Conservation (phyloP, 768 basidiomycete genomes). For the Vararia minispora region DNA sequence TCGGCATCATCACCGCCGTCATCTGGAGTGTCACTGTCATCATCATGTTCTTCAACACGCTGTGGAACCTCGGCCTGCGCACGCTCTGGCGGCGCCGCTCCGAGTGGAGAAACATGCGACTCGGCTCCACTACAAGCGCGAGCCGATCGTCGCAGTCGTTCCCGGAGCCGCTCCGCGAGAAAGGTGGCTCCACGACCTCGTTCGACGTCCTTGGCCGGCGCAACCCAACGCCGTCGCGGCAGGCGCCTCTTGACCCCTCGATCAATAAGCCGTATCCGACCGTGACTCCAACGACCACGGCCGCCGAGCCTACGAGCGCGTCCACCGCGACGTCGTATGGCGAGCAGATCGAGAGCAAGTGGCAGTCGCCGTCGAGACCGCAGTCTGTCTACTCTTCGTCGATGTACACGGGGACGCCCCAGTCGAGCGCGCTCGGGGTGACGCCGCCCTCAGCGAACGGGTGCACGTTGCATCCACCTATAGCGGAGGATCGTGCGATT, state of each 20-base stretch:
- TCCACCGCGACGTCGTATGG: constrained; percentile 11
- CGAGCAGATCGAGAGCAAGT: constrained; percentile 7
- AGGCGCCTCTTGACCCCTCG: constrained; percentile 27
- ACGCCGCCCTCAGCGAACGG: too few relatives aligned
- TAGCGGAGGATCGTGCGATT: too few relatives aligned
- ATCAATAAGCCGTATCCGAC: constrained; percentile 35
- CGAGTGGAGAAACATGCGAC: constrained; percentile 10
- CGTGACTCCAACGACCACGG: constrained; percentile 24
- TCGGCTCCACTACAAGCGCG: constrained; percentile 9
- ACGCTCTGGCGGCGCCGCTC: constrained; percentile 23
- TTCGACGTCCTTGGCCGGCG: constrained; percentile 21
- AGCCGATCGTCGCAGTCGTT: constrained; percentile 10
- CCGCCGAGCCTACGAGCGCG: constrained; percentile 11
- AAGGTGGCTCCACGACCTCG: constrained; percentile 12
- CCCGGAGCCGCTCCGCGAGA: constrained; percentile 19
- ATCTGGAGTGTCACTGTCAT: constrained; percentile 63
- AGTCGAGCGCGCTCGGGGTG: too few relatives aligned
- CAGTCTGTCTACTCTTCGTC: too few relatives aligned
- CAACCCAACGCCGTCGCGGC: constrained; percentile 45
- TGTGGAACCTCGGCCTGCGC: constrained; percentile 32
- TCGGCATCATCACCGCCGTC: constrained; percentile 66
- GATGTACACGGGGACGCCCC: too few relatives aligned
- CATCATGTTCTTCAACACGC: constrained; percentile 55
- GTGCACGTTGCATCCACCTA: too few relatives aligned
- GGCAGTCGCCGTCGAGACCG: constrained; percentile 6